Evolutionary conservation across 805 yeast species (phyloP), one percentile per base, ranked within the genome.

Genomic region (Spathaspora arborariae): DNA sequence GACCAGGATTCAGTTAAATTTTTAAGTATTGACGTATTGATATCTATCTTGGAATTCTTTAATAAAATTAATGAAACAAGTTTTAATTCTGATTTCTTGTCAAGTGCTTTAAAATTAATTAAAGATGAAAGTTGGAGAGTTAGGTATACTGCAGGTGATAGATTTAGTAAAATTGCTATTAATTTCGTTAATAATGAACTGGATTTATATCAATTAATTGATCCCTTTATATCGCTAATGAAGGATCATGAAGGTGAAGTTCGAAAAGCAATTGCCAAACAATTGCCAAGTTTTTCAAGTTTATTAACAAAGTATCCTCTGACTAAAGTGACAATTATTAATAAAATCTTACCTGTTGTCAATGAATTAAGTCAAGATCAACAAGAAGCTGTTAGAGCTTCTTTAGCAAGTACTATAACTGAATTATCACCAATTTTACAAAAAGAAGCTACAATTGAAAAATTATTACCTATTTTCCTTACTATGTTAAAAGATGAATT

Each of bases 81-180:
- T 16, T 87, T 83, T 63, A 76, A 81, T 55, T 74, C 78, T 41
- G 86, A 84, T 54, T 72, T 86, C 48, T 74, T 86, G 51, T 72
- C 75, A 44, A 79, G 84, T 52, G 77, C 96, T 2, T 75, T 85
- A 53, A 80, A 81, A 53, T 75, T 94, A 54, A 84, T 88, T 48
- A 79, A 76, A 53, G 99, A 94, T 70, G 89, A 88, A 67, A 85
- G 96, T 60, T 94, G 99, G 99, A 83, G 99, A 67, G 98, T 94
- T 47, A 84, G 99, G 60, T 94, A 92, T 68, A 90, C 94, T 84
- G 96, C 96, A 27, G 96, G 97, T n/a, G 97, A 92, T 63, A 79
- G 90, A 57, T 91, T 90, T 60, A 88, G 84, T 56, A 72, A 75
- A 51, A 78, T 94, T 50, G 88, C 95, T 1, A 56, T 68, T 15